Conservation (phyloP, 139 green algal genomes). For the Closterium sp. region DNA sequence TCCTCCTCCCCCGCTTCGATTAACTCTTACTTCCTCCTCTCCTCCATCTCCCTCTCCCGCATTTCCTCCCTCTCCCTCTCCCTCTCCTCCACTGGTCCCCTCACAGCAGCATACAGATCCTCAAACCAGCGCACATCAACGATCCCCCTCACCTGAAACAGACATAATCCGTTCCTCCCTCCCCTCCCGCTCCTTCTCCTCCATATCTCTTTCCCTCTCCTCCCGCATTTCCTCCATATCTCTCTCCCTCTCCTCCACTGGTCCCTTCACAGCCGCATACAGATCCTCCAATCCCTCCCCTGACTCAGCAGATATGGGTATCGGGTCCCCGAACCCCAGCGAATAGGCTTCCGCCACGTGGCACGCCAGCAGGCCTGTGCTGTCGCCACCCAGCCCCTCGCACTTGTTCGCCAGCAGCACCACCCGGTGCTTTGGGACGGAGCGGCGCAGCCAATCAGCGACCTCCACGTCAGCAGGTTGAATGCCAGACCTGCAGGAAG, state of each 20-base stretch:
- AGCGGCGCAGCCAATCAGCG: slow-evolving; percentile 68
- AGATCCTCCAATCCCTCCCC: slow-evolving; percentile 30
- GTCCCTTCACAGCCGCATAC: neutral
- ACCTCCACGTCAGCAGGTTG: slow-evolving; percentile 67
- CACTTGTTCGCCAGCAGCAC: slow-evolving; percentile 82
- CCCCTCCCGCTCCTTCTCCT: neutral
- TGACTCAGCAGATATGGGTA: slow-evolving; percentile 64
- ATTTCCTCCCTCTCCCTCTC: neutral
- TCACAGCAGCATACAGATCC: no score
- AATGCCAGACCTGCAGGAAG: slow-evolving; percentile 13
- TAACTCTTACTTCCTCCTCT: neutral
- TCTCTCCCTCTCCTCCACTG: neutral
- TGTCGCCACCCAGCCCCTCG: slow-evolving; percentile 57
- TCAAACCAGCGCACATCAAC: no score
- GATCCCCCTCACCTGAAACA: neutral
- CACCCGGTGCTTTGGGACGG: slow-evolving; percentile 46
- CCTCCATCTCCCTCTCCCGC: slow-evolving; percentile 4
- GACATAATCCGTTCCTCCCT: neutral
- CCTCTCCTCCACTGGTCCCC: no score
- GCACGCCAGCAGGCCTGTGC: slow-evolving; percentile 1
- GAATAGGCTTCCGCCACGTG: slow-evolving; percentile 44
- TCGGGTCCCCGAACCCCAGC: slow-evolving; percentile 62
- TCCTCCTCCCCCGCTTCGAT: neutral
- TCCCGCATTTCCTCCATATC: neutral
- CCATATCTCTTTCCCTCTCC: neutral